A percentile compares a stretch with the other conserved stretches of the same genome.
phyloP scores from a whole-genome alignment of 768 basidiomycete genomes.

The Tephrocybe sp. region DNA sequence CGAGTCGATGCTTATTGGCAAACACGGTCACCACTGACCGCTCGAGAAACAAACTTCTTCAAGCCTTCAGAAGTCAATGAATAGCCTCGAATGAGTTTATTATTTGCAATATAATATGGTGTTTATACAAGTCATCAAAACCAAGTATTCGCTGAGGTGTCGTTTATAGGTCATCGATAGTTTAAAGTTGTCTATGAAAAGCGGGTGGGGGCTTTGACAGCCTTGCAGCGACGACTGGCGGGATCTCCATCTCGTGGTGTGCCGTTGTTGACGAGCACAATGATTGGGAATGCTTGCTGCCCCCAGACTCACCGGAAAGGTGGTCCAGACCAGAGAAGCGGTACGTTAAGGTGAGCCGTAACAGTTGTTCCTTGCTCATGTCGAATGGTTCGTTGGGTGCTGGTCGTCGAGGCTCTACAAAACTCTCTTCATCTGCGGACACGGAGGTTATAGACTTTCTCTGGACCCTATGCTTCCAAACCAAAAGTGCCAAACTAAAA shows the following conservation, averaged over 20 bases:
- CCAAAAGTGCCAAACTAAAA: constrained; percentile 16
- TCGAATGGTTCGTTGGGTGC: neutral
- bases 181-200: constrained; percentile 15
- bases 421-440: constrained; percentile 9
- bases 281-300: neutral
- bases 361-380: neutral
- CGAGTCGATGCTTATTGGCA: too few relatives aligned
- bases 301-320: constrained; percentile 5
- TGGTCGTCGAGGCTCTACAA: neutral
- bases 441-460: neutral
- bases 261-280: neutral
- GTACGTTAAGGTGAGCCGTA: neutral
- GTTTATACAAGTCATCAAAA: too few relatives aligned
- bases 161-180: neutral
- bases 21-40: too few relatives aligned
- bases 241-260: neutral
- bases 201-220: constrained; percentile 18
- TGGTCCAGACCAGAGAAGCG: neutral
- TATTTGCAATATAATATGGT: too few relatives aligned
- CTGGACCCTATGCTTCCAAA: constrained; percentile 7
- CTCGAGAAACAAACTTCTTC: too few relatives aligned
- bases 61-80: too few relatives aligned
- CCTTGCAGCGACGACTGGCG: constrained; percentile 5
- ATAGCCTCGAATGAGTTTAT: too few relatives aligned
- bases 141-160: too few relatives aligned